Conservation (phyloP, 1,139 yeast species). For the Lodderomyces elongisporus region DNA sequence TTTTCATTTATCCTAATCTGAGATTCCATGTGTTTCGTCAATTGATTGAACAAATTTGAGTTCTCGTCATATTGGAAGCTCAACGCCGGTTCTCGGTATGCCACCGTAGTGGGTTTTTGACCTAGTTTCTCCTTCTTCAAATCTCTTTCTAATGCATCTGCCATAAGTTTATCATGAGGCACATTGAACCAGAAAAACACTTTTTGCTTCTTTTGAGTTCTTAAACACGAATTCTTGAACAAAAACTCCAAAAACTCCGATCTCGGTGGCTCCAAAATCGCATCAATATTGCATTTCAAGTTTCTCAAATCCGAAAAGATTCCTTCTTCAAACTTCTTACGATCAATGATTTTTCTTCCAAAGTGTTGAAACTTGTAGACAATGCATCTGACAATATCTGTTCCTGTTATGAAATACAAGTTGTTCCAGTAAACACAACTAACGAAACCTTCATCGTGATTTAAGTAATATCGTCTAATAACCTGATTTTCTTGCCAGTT, state of each 20-base stretch:
- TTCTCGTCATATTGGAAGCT: constrained; percentile 54
- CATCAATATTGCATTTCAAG: constrained; percentile 83
- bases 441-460: constrained; percentile 85
- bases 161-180: constrained; percentile 86
- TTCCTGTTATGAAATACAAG: constrained; percentile 86
- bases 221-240: constrained; percentile 78
- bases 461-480: constrained; percentile 77
- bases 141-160: constrained; percentile 92
- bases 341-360: constrained; percentile 77
- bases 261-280: constrained; percentile 82
- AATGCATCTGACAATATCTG: constrained; percentile 90
- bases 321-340: constrained; percentile 96
- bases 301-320: constrained; percentile 86
- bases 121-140: constrained; percentile 66
- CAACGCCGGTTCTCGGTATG: constrained; percentile 57
- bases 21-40: constrained; percentile 40
- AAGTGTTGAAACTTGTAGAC: constrained; percentile 86
- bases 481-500: constrained; percentile 90
- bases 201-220: constrained; percentile 95
- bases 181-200: constrained; percentile 97
- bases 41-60: constrained; percentile 44
- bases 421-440: constrained; percentile 93
- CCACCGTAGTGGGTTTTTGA: constrained; percentile 57
- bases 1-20: not conserved
- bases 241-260: constrained; percentile 81